Evolutionary conservation across 2,329 filamentous ascomycete species (phyloP), one percentile per base, ranked within the genome.

Genomic region (Delphinella strobiligena): DNA sequence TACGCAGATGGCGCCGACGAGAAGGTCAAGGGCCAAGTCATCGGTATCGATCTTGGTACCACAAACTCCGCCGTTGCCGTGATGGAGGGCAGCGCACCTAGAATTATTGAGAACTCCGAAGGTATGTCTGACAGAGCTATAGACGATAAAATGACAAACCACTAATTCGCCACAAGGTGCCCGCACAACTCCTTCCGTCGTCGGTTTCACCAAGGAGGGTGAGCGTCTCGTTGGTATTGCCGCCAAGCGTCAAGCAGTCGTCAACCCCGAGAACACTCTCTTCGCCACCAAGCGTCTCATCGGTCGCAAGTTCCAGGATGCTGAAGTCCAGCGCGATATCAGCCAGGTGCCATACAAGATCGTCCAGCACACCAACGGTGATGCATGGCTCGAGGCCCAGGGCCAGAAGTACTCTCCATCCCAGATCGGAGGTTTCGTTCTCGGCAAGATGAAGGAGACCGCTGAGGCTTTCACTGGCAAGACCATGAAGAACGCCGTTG

Each of bases 371-470:
- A 78, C 70, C 69, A 95, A 95, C 63, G 89, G 89, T 54, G 89
- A 95, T 61, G 89, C 89, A 47, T 95, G 89, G 89, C 82, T 96
- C 48, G 78, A 88, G 66, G 84, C 88, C 54, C 86, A 87, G 53
- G 87, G 80, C 60, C 79, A 95, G 68, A 93, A 88, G 66, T 95
- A 95, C 74, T 95, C 88, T 50, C 89, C 89, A 42, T 94, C 88
- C n/a, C 89, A 96, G 67, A 85, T 96, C 49, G 89, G 89, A 75
- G 89, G 88, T 59, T 94, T 95, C 66, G 75, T 95, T 51, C 77
- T 96, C 55, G 81, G 87, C 66, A 95, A 96, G 78, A 95, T 95
- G 89, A 95, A 93, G 79, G 89, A 95, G 75, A 96, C 89, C 38
- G 89, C 89, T 50, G 88, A 95, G 72, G 73, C 82, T 47, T 94